A percentile compares a stretch with the other conserved stretches of the same genome.
phyloP scores from a whole-genome alignment of 331 rosid genomes.

The Malus hybrid region DNA sequence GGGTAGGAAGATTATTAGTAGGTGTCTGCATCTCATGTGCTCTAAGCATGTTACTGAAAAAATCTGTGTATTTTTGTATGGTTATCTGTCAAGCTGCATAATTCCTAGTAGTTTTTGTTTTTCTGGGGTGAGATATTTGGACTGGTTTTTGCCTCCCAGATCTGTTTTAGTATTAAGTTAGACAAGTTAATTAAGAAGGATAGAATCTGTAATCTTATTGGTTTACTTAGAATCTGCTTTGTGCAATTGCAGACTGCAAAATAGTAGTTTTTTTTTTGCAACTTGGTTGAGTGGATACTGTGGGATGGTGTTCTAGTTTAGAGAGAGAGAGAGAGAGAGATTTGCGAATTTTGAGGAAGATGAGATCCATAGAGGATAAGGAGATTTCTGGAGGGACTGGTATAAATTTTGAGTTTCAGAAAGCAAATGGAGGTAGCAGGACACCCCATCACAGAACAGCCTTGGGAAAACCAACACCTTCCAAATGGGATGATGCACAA shows the following conservation, averaged over 20 bases:
- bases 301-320: background rate
- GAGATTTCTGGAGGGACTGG: conserved; percentile 36
- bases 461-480: conserved; percentile 83
- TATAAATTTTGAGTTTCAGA: conserved; percentile 67
- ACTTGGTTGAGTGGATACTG: background rate
- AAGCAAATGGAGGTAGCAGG: conserved; percentile 43
- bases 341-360: conserved; percentile 15
- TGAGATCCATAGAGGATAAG: conserved; percentile 85
- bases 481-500: conserved; percentile 99
- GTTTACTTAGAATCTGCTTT: conserved; percentile 12
- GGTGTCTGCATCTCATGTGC: background rate
- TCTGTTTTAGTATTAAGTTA: conserved; percentile 2
- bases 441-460: conserved; percentile 48
- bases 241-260: background rate
- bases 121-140: background rate
- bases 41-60: background rate
- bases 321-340: background rate
- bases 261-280: background rate
- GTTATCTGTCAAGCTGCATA: conserved; percentile 1
- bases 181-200: background rate
- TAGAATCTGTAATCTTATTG: conserved; percentile 7
- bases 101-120: background rate
- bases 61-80: background rate
- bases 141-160: conserved; percentile 1
- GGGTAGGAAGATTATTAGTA: background rate